Evolutionary conservation across 2,329 filamentous ascomycete genomes (phyloP), one percentile per base, ranked within the genome.

Genomic region (Teratosphaeria epicoccoides): DNA sequence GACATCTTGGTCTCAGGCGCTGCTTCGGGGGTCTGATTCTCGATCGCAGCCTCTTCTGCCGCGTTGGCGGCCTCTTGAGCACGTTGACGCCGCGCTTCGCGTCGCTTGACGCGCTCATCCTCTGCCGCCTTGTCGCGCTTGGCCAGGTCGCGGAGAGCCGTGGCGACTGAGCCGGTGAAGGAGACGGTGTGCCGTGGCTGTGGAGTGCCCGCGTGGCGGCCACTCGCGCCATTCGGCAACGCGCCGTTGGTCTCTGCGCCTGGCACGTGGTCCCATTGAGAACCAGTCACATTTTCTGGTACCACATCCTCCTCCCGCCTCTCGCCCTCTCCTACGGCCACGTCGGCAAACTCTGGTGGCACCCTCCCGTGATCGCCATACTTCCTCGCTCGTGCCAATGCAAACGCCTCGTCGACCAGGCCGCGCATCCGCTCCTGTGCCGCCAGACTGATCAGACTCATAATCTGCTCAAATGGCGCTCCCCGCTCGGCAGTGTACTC

Each of bases 381-480:
- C 64, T 87, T 85, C 50, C 91, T 81, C 53, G 81, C 85, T 53
- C 77, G 76, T 2, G 88, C 80, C 45, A 95, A 71, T 9, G 77
- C 77, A 50, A 83, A 80, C 10, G 88, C 83, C 61, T 95, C 89
- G 63, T 90, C 85, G 3, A 96, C 65, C 25, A 96, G 70, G 11
- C 82, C 80, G 49, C 87, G 78, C 33, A 96, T 61, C 24, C 88
- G 80, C 60, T 94, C 85, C 64, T 91, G 88, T 9, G 88, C 83
- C 17, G 87, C 87, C 52, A 96, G 78, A 5, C 88, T 93, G 52
- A 96, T 67, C 14, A 96, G 75, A 24, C 87, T 85, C 44, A 96
- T 71, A 59, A 96, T 86, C 55, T 95, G 89, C 12, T 86, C 84
- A 28, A 95, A 73, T 50, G 80, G 82, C 1, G 87, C 81, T 43